Conservation (phyloP, 176 grass and related monocot species). For the Cenchrus purpureus region DNA sequence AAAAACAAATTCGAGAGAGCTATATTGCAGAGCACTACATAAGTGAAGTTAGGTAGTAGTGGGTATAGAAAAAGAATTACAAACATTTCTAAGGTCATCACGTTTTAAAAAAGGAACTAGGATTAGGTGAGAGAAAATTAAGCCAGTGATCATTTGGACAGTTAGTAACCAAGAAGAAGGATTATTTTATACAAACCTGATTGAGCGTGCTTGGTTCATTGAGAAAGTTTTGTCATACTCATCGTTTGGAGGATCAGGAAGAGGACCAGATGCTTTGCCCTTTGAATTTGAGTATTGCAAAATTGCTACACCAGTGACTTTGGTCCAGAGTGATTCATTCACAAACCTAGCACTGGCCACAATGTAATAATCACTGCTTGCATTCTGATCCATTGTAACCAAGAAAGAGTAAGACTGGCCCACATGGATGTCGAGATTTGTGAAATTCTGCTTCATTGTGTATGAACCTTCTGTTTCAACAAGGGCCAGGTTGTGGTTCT, state of each 20-base stretch:
- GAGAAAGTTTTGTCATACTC: constrained; percentile 87
- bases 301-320: constrained; percentile 85
- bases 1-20: neutral
- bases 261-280: constrained; percentile 84
- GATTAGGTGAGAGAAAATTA: neutral
- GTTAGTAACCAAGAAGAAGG: neutral
- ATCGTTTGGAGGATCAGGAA: constrained; percentile 91
- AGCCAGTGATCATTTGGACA: neutral
- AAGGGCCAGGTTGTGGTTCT: constrained; percentile 84
- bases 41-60: constrained; percentile 16
- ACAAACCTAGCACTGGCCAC: constrained; percentile 91
- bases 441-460: constrained; percentile 86
- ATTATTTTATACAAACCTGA: constrained; percentile 65
- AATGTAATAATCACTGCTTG: constrained; percentile 92
- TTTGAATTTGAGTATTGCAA: constrained; percentile 93
- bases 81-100: neutral
- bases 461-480: constrained; percentile 91
- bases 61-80: neutral
- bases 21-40: neutral
- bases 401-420: constrained; percentile 96
- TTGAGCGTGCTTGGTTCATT: constrained; percentile 93
- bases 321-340: constrained; percentile 76
- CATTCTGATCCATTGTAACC: constrained; percentile 95
- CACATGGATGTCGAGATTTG: constrained; percentile 90
- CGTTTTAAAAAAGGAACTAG: neutral